Evolutionary conservation across 257 asterid genomes (phyloP).

Genomic region (Solanum appendiculatum): DNA sequence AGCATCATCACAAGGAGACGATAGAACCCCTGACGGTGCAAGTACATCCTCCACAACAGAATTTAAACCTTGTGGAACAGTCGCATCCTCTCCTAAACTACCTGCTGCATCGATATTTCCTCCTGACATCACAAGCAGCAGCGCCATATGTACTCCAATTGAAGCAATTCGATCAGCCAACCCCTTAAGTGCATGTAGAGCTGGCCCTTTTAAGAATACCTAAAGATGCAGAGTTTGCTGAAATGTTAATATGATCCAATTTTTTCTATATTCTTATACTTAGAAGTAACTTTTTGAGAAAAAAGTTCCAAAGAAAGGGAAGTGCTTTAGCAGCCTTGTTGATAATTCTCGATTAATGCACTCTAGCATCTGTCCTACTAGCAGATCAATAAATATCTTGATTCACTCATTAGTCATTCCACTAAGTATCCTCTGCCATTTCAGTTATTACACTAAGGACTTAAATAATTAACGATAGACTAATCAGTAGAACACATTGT

Average conservation of each 20-base stretch:
- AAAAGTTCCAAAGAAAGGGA: not conserved
- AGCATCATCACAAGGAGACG: constrained; percentile 49
- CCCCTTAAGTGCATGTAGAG: constrained; percentile 77
- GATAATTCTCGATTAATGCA: not conserved
- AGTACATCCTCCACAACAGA: constrained; percentile 67
- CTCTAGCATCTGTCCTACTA: not conserved
- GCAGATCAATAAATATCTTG: not conserved
- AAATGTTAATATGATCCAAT: not conserved
- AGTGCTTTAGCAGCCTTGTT: not conserved
- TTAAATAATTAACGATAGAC: not conserved
- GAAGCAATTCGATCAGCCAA: constrained; percentile 79
- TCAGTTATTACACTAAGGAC: not conserved
- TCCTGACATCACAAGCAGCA: constrained; percentile 74
- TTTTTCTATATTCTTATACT: not conserved
- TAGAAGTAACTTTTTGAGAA: not conserved
- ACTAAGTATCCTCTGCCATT: not conserved
- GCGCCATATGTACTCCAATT: constrained; percentile 78
- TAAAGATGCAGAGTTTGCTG: constrained; percentile 1
- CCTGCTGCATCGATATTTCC: constrained; percentile 87
- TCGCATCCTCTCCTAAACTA: constrained; percentile 69
- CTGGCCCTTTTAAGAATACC: constrained; percentile 82
- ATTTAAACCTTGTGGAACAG: constrained; percentile 82
- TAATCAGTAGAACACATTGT: not conserved
- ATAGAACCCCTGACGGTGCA: constrained; percentile 53
- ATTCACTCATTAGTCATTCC: not conserved